Evolutionary conservation across 176 grass and related monocot genomes (phyloP).

Genomic region (Triticum monococcum): DNA sequence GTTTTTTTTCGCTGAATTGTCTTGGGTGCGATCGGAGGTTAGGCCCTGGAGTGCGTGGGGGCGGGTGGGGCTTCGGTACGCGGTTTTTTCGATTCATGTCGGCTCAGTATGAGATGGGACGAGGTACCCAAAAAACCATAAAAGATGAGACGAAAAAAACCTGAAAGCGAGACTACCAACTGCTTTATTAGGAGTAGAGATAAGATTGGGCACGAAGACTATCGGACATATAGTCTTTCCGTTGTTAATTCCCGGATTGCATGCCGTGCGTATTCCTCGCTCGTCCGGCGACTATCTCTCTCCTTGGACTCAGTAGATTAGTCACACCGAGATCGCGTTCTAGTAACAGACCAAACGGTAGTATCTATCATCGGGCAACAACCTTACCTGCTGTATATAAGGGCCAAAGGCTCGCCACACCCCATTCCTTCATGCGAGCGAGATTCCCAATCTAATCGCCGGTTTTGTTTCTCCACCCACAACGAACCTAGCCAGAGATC

Average conservation of each 20-base stretch:
- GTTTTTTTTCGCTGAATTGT: no score
- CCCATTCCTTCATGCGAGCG: not conserved
- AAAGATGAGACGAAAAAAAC: no score
- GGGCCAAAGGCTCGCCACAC: not conserved
- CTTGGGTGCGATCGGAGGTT: no score
- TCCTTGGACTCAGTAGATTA: not conserved
- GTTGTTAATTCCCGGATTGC: not conserved
- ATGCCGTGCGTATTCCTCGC: not conserved
- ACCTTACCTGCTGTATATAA: not conserved
- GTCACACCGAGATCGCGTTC: not conserved
- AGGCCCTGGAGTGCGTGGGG: no score
- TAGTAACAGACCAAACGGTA: not conserved
- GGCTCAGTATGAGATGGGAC: no score
- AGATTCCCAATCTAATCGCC: not conserved
- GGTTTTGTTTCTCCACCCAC: not conserved
- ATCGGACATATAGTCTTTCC: not conserved
- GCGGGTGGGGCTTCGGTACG: no score
- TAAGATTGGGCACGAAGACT: not conserved
- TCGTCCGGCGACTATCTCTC: not conserved
- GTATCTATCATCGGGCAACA: not conserved
- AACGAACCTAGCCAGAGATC: conserved; percentile 1
- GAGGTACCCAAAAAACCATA: no score
- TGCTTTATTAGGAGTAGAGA: no score
- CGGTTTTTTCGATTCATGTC: no score
- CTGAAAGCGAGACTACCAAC: no score